Base-by-base conservation (phyloP, 176 grass and related monocot genomes). In the Calamus simplicifolius region DNA sequence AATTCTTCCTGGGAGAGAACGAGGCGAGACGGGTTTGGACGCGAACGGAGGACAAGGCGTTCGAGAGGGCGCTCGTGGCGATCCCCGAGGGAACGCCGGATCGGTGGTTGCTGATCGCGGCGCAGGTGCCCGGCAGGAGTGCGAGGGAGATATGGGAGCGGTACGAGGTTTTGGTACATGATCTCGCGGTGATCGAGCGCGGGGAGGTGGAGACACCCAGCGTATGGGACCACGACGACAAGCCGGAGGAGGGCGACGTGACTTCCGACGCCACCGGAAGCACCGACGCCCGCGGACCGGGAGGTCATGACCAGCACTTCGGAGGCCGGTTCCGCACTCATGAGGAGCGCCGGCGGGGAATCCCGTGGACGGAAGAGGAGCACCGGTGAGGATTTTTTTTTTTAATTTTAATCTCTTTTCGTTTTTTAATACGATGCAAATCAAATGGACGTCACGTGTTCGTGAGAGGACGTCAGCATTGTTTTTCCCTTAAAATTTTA, bases 291-390 rank as follows among this genome's bases (percentile, higher is more conserved):
- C 66, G 71, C n/a, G 12, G 54, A 30, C 18, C 65, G 50, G 31
- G 19, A 7, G 31, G 31, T 8, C 31, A n/a, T n/a, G n/a, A 0
- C 7, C 6, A 38, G 31, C 7, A 10, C 6, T 13, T 8, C 35
- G 8, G 12, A 7, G 35, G 35, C 35, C 26, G 64, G 48, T 0
- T 1, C 23, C 58, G 58, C 52, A 18, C 59, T n/a, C n/a, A n/a
- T 29, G 68, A 82, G 70, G 65, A 74, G 51, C 66, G 92, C 17
- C 75, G 75, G 5, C 71, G 75, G 0, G 87, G 84, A 10, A 43
- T 78, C 13, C 81, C 92, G 6, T 97, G 92, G 92, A 91, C 68
- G 26, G 87, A 88, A 77, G 84, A 85, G 5, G 92, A 97, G 63
- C 87, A 97, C 76, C 74, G 88, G 87, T 97, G 59, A 29, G 49